Conservation (phyloP, 1,284 basidiomycete species). For the Ganoderma leucocontextum region DNA sequence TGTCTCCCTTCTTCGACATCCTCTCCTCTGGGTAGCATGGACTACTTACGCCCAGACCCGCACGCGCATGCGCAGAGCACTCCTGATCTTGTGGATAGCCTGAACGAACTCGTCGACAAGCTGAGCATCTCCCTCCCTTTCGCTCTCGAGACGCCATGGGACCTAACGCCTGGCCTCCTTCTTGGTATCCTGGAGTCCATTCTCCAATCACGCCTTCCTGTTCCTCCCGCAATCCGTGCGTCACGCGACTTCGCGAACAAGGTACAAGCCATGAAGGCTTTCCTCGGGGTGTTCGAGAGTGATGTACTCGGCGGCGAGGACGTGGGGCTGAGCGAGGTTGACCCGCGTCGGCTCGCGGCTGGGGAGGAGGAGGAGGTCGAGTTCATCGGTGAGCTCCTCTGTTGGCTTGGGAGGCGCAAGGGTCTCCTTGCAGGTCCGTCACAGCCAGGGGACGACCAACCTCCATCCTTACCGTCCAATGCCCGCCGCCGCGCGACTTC, state of each 20-base stretch:
- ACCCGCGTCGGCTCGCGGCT: conserved; percentile 66
- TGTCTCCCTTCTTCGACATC: neutral
- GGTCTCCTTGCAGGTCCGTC: conserved; percentile 46
- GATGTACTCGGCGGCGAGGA: conserved; percentile 64
- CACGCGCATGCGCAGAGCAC: neutral
- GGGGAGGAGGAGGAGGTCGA: conserved; percentile 71
- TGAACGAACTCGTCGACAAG: conserved; percentile 58
- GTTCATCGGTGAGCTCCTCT: conserved; percentile 68
- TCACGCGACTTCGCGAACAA: conserved; percentile 50
- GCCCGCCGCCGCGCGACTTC: conserved; percentile 34
- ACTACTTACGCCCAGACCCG: neutral
- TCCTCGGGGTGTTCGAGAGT: conserved; percentile 77
- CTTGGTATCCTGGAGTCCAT: conserved; percentile 71
- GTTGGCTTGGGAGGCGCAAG: conserved; percentile 63
- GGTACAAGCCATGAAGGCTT: conserved; percentile 74
- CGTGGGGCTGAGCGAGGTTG: conserved; percentile 67
- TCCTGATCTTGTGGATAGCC: conserved; percentile 35
- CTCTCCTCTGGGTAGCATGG: neutral
- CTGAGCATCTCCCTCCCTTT: conserved; percentile 59
- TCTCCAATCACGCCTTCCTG: conserved; percentile 55
- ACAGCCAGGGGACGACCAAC: conserved; percentile 15
- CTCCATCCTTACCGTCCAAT: conserved; percentile 10
- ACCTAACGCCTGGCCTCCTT: conserved; percentile 75
- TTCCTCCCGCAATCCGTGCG: conserved; percentile 50
- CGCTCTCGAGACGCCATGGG: conserved; percentile 60